Percentiles rank a stretch among this genome's conserved stretches.
Evolutionary conservation across 768 basidiomycete species (phyloP).

Genomic region (Exsudoporus frostii): DNA sequence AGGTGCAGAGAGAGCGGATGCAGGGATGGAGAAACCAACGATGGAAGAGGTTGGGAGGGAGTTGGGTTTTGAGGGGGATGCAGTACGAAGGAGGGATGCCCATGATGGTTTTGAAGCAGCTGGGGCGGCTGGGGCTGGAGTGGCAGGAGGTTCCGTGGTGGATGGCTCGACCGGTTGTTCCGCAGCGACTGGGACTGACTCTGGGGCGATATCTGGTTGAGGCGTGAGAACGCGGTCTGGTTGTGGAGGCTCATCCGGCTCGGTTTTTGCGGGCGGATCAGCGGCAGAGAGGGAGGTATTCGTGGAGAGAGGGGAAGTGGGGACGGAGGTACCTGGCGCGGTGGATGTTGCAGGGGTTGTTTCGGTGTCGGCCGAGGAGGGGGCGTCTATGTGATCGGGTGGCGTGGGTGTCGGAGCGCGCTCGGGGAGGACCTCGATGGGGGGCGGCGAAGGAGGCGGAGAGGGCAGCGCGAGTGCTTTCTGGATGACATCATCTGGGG

Average conservation of each 20-base stretch:
- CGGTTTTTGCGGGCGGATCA: constrained; percentile 19
- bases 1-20: constrained; percentile 31
- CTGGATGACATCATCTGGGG: constrained; percentile 56
- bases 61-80: constrained; percentile 40
- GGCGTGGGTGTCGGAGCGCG: constrained; percentile 1
- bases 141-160: background rate
- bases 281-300: constrained; percentile 53
- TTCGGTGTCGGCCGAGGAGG: constrained; percentile 49
- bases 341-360: constrained; percentile 50
- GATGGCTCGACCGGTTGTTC: constrained; percentile 3
- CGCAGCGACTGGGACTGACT: background rate
- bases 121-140: constrained; percentile 23
- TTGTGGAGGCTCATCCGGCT: constrained; percentile 5
- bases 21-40: constrained; percentile 73
- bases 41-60: constrained; percentile 67
- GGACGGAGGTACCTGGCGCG: constrained; percentile 44
- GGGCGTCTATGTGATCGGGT: constrained; percentile 27
- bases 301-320: constrained; percentile 56
- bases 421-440: constrained; percentile 11
- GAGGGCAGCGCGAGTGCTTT: constrained; percentile 52
- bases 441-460: constrained; percentile 44
- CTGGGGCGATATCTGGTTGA: constrained; percentile 8
- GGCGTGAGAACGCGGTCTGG: constrained; percentile 13
- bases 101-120: constrained; percentile 59
- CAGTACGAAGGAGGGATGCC: constrained; percentile 63